Evolutionary conservation across 768 basidiomycete genomes (phyloP).

Genomic region (Boletus vinaceobasis): DNA sequence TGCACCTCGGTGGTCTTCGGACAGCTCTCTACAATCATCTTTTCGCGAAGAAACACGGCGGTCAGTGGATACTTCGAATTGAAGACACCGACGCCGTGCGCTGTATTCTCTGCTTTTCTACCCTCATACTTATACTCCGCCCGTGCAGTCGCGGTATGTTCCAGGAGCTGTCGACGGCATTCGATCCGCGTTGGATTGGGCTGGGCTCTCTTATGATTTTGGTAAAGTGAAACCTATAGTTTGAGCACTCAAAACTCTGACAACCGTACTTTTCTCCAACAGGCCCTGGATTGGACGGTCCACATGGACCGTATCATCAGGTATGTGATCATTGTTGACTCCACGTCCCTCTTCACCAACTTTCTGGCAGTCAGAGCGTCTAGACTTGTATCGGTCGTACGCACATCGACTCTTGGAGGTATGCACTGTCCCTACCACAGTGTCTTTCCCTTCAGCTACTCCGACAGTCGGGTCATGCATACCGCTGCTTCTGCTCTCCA

Average conservation of each 20-base stretch:
- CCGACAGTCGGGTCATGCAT: constrained; percentile 77
- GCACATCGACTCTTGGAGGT: constrained; percentile 76
- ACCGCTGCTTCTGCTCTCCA: constrained; percentile 90
- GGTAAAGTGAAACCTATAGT: constrained; percentile 45
- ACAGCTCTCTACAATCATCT: constrained; percentile 94
- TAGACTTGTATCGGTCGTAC: constrained; percentile 79
- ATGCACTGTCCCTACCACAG: constrained; percentile 3
- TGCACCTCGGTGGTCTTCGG: constrained; percentile 92
- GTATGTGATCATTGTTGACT: constrained; percentile 34
- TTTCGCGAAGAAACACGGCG: constrained; percentile 74
- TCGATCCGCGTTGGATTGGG: constrained; percentile 77
- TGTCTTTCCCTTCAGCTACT: not conserved
- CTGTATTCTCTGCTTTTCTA: not conserved
- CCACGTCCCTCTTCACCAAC: not conserved
- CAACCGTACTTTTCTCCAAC: not conserved
- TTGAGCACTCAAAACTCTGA: not conserved
- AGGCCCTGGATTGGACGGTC: constrained; percentile 79
- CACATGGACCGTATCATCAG: constrained; percentile 85
- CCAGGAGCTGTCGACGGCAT: constrained; percentile 84
- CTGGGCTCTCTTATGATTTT: constrained; percentile 87
- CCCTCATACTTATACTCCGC: not conserved
- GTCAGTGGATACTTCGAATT: constrained; percentile 88
- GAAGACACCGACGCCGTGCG: constrained; percentile 94
- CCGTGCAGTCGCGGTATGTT: constrained; percentile 67
- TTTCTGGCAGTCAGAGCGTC: constrained; percentile 72